These are phyloP conservation scores for Penicillium coffeae DNA, from an alignment of 495 filamentous ascomycete species.

Conservation along the genomic window DNA sequence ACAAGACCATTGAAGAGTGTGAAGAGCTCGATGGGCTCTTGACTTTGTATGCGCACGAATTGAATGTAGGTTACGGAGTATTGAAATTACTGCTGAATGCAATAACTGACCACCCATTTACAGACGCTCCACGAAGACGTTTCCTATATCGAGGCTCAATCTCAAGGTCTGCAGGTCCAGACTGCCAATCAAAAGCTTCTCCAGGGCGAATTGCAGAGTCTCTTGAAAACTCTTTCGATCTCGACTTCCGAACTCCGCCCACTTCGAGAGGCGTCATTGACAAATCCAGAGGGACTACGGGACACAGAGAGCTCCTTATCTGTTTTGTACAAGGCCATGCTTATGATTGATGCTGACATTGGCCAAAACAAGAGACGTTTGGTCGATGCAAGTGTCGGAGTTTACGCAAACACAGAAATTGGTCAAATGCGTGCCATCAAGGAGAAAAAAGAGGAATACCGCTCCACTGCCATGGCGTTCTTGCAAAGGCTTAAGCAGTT, in stretches of 20 bases:
- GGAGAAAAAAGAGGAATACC: conserved; percentile 87
- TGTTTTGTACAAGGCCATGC: conserved; percentile 89
- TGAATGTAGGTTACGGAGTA: conserved; percentile 62
- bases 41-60: conserved; percentile 89
- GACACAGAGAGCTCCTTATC: conserved; percentile 72
- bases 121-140: conserved; percentile 94
- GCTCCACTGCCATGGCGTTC: conserved; percentile 65
- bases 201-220: conserved; percentile 74
- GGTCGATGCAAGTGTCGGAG: conserved; percentile 51
- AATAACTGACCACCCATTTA: conserved; percentile 24
- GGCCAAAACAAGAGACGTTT: conserved; percentile 48
- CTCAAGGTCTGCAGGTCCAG: conserved; percentile 93
- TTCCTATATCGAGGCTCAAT: conserved; percentile 93
- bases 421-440: conserved; percentile 89
- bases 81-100: neutral
- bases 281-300: conserved; percentile 62
- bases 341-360: conserved; percentile 82
- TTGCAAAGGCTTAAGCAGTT: conserved; percentile 73
- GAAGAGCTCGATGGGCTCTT: conserved; percentile 92
- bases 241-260: conserved; percentile 67
- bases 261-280: conserved; percentile 70
- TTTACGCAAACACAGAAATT: conserved; percentile 72
- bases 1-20: conserved; percentile 85
- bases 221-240: conserved; percentile 85
- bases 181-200: conserved; percentile 95